These are phyloP conservation scores for Mycotypha africana DNA, from an alignment of 371 early-diverging fungal genomes.

Conservation along the genomic window DNA sequence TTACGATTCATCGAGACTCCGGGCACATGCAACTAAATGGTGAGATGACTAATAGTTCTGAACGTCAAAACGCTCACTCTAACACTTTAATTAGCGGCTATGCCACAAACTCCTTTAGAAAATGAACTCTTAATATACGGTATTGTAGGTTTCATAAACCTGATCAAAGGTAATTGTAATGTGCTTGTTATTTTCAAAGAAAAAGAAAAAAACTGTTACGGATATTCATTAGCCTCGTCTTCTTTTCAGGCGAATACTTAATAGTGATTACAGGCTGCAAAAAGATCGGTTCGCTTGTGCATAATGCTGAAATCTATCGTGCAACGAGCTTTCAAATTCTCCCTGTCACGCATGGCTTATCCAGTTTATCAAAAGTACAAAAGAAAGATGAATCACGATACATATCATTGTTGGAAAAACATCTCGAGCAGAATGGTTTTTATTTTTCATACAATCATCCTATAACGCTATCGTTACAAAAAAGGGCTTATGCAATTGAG, in stretches of 20 bases:
- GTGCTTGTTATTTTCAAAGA: too few relatives aligned
- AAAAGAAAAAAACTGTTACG: too few relatives aligned
- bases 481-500: constrained; percentile 38
- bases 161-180: too few relatives aligned
- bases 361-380: constrained; percentile 21
- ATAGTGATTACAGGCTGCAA: constrained; percentile 81
- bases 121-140: constrained; percentile 44
- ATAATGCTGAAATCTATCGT: constrained; percentile 64
- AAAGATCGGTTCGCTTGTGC: constrained; percentile 55
- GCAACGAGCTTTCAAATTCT: constrained; percentile 67
- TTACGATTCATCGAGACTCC: constrained; percentile 31
- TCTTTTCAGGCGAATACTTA: constrained; percentile 45
- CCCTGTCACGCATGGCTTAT: too few relatives aligned
- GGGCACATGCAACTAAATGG: constrained; percentile 34
- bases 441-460: constrained; percentile 85
- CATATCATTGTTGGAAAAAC: constrained; percentile 59
- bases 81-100: too few relatives aligned
- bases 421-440: constrained; percentile 59
- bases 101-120: too few relatives aligned
- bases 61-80: too few relatives aligned
- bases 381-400: constrained; percentile 71
- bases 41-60: too few relatives aligned
- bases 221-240: neutral
- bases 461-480: constrained; percentile 77
- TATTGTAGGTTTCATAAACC: constrained; percentile 68